Conservation (phyloP, 805 yeast genomes). For the Starmerella floricola region DNA sequence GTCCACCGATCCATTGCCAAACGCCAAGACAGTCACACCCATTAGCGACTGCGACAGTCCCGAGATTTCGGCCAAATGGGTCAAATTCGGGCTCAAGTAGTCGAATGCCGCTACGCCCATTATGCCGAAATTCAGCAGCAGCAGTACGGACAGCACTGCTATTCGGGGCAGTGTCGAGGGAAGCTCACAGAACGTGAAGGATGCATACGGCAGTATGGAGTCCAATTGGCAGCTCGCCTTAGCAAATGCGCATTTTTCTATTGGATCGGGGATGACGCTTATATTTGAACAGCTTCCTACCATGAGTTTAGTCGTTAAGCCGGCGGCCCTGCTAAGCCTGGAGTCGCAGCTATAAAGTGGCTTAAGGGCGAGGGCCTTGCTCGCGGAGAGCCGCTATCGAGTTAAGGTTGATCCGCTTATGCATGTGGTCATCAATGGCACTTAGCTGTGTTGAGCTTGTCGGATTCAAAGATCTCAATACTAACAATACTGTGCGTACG, state of each 20-base stretch:
- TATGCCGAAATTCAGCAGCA: conserved; percentile 41
- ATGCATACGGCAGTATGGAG: conserved; percentile 8
- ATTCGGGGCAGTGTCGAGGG: background rate
- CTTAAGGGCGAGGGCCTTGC: background rate
- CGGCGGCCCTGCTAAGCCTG: background rate
- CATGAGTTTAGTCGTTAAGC: background rate
- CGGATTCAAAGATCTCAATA: background rate
- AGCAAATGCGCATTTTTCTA: conserved; percentile 6
- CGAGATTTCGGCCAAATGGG: conserved; percentile 48
- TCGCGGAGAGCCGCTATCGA: background rate
- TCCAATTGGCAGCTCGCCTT: conserved; percentile 5
- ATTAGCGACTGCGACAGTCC: conserved; percentile 63
- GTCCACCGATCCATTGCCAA: conserved; percentile 91
- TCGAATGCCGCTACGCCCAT: conserved; percentile 76
- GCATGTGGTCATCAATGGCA: background rate
- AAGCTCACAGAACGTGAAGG: conserved; percentile 7
- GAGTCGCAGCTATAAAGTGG: background rate
- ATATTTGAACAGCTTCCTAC: conserved; percentile 5
- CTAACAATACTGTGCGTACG: no score
- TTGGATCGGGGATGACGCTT: conserved; percentile 3
- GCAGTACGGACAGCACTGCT: conserved; percentile 2
- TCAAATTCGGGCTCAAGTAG: conserved; percentile 66
- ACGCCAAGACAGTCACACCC: conserved; percentile 76
- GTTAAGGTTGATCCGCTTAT: background rate
- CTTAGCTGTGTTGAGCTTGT: background rate